Conservation (phyloP, 129 eudicot species). For the Helichrysum umbraculigerum region DNA sequence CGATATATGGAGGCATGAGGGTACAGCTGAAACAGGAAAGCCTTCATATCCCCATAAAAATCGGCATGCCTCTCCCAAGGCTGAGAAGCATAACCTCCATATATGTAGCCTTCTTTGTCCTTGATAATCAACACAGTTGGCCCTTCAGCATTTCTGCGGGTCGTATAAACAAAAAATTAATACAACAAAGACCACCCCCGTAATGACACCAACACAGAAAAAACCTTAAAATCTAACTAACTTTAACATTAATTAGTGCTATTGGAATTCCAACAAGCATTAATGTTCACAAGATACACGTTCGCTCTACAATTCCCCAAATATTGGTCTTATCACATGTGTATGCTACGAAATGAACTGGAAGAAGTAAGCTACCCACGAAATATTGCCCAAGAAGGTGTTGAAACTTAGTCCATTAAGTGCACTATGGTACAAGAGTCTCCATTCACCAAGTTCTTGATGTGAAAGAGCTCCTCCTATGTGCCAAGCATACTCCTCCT, state of each 20-base stretch:
- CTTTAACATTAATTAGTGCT: background rate
- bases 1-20: slow-evolving; percentile 73
- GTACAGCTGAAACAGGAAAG: slow-evolving; percentile 80
- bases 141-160: slow-evolving; percentile 70
- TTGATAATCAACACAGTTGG: slow-evolving; percentile 76
- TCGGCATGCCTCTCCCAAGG: slow-evolving; percentile 90
- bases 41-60: slow-evolving; percentile 91
- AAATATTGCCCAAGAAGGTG: slow-evolving; percentile 84
- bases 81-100: slow-evolving; percentile 96
- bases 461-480: slow-evolving; percentile 87
- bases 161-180: background rate
- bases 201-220: background rate
- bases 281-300: too few species aligned
- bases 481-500: slow-evolving; percentile 88
- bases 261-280: background rate
- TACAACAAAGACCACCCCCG: background rate
- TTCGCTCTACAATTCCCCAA: too few species aligned
- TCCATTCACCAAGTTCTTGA: slow-evolving; percentile 75
- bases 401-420: slow-evolving; percentile 85
- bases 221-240: background rate
- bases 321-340: background rate
- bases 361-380: slow-evolving; percentile 62
- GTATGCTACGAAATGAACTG: background rate
- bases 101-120: slow-evolving; percentile 80
- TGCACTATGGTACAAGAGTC: slow-evolving; percentile 83